phyloP scores from a whole-genome alignment of 495 filamentous ascomycete genomes.

The Penicillium tannophilum region DNA sequence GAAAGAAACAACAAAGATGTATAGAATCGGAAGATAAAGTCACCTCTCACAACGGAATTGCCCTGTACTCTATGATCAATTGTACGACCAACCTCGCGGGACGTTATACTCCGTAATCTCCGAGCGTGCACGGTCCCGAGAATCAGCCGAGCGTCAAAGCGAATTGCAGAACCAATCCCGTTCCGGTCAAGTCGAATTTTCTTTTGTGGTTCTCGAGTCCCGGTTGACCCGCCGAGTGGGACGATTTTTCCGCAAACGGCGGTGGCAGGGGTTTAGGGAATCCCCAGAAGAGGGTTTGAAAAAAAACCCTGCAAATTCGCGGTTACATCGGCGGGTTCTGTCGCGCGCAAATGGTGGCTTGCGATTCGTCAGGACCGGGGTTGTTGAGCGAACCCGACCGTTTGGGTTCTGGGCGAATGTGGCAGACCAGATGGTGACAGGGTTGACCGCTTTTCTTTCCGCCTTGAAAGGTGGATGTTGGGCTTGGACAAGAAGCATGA shows the following conservation, averaged over 20 bases:
- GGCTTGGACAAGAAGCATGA: background rate
- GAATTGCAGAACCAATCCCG: background rate
- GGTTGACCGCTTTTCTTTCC: slow-evolving; percentile 6
- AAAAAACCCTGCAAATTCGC: slow-evolving; percentile 2
- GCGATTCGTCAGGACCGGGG: slow-evolving; percentile 8
- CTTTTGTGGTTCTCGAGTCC: background rate
- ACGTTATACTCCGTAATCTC: slow-evolving; percentile 6
- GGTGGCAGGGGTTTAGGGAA: background rate
- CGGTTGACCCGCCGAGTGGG: slow-evolving; percentile 3
- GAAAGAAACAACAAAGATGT: background rate
- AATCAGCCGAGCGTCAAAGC: slow-evolving; percentile 7
- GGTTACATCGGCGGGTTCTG: slow-evolving; percentile 7
- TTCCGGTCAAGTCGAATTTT: slow-evolving; percentile 1
- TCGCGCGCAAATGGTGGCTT: background rate
- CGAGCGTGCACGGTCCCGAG: slow-evolving; percentile 10
- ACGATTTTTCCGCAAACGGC: slow-evolving; percentile 10
- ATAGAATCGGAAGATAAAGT: background rate
- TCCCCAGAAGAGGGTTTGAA: background rate
- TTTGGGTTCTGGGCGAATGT: slow-evolving; percentile 7
- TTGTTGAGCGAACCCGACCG: slow-evolving; percentile 6
- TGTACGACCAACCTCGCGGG: slow-evolving; percentile 1
- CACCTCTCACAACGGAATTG: background rate
- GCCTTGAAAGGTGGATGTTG: background rate
- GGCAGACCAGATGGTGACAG: slow-evolving; percentile 10
- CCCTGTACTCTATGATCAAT: background rate